Conservation (phyloP, 2,329 filamentous ascomycete species). For the Colletotrichum chlorophyti region DNA sequence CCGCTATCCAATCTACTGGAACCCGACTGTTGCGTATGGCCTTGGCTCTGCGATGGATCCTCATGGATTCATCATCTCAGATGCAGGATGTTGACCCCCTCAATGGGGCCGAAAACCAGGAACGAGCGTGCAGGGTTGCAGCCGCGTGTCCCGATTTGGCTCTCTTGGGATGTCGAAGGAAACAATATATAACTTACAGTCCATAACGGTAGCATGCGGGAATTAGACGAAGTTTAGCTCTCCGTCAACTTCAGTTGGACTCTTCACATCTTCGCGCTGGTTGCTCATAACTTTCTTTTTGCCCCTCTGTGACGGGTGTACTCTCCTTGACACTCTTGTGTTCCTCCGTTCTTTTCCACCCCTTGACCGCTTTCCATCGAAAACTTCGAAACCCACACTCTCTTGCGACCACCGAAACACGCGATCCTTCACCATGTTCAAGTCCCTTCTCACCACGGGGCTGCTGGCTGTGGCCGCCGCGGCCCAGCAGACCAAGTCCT, state of each 20-base stretch:
- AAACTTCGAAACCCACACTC: neutral
- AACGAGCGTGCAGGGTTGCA: neutral
- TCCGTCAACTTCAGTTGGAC: constrained; percentile 11
- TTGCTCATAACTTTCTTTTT: constrained; percentile 15
- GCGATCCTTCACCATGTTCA: constrained; percentile 22
- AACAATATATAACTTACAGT: constrained; percentile 2
- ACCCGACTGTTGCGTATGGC: constrained; percentile 4
- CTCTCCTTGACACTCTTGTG: constrained; percentile 20
- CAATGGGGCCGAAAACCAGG: neutral
- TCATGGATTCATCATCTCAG: neutral
- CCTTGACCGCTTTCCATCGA: too few relatives aligned
- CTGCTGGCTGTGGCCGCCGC: constrained; percentile 15
- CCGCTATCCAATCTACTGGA: constrained; percentile 7
- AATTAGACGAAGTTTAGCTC: neutral
- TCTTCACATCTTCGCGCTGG: constrained; percentile 12
- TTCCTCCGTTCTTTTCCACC: constrained; percentile 8
- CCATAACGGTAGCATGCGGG: too few relatives aligned
- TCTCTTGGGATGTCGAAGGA: neutral
- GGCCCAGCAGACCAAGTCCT: constrained; percentile 25
- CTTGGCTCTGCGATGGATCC: neutral
- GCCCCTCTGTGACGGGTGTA: constrained; percentile 27
- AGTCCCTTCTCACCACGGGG: constrained; percentile 20
- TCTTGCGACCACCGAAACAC: neutral
- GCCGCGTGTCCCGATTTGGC: constrained; percentile 3
- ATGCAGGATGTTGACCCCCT: constrained; percentile 7